These are phyloP conservation scores for Fusarium longipes DNA, from an alignment of 2,329 filamentous ascomycete species.

Conservation along the genomic window DNA sequence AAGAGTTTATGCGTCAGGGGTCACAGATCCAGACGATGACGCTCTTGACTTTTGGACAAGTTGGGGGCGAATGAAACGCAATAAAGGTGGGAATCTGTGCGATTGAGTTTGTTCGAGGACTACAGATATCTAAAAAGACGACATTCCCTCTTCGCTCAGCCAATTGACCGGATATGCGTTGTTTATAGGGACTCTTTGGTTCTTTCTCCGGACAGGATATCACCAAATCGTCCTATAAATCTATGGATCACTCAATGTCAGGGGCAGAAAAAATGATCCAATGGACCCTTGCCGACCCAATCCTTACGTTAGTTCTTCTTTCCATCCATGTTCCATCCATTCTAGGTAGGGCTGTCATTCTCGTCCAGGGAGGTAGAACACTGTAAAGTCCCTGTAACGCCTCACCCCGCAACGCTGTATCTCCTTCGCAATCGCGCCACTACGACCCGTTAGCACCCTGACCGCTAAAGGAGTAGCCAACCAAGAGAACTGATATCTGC, in stretches of 20 bases:
- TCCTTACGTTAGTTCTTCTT: constrained; percentile 1
- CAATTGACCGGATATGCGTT: constrained; percentile 35
- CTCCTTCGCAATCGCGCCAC: constrained; percentile 34
- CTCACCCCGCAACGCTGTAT: constrained; percentile 32
- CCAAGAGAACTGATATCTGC: constrained; percentile 16
- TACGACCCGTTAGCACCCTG: constrained; percentile 28
- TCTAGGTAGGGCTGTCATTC: constrained; percentile 22
- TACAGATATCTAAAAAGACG: constrained; percentile 8
- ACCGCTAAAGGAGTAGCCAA: constrained; percentile 36
- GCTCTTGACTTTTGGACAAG: constrained; percentile 25
- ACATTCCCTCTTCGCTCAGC: constrained; percentile 2
- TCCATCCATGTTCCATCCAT: not conserved
- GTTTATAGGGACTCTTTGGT: constrained; percentile 29
- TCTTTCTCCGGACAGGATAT: constrained; percentile 7
- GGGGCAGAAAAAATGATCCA: constrained; percentile 21
- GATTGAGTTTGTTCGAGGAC: constrained; percentile 18
- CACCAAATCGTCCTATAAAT: constrained; percentile 34
- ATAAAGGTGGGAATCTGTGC: constrained; percentile 10
- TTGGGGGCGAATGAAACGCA: not conserved
- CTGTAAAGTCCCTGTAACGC: constrained; percentile 34
- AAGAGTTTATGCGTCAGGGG: constrained; percentile 16
- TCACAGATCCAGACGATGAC: constrained; percentile 38
- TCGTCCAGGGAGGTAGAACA: constrained; percentile 13
- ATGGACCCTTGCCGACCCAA: constrained; percentile 6
- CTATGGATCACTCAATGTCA: constrained; percentile 23